These are phyloP conservation scores for Alternaria atra DNA, from an alignment of 2,329 filamentous ascomycete genomes.

Conservation along the genomic window DNA sequence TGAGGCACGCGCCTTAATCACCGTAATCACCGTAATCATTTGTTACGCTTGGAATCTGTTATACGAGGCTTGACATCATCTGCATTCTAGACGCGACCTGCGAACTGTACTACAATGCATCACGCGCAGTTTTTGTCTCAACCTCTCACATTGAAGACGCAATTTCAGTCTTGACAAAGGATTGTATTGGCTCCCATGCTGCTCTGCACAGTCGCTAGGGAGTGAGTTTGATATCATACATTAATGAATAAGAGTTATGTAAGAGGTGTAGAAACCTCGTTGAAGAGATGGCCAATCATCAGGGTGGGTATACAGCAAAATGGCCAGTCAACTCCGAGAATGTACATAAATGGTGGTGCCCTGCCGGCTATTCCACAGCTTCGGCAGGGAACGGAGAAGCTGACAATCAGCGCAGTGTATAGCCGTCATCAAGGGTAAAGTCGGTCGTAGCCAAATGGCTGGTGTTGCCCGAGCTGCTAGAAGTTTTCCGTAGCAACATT, in stretches of 20 bases:
- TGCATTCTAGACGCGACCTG: not conserved
- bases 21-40: not conserved
- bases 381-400: slow-evolving; percentile 24
- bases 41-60: not conserved
- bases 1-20: slow-evolving; percentile 18
- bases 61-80: slow-evolving; percentile 2
- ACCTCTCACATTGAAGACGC: not conserved
- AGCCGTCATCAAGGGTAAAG: slow-evolving; percentile 46
- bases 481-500: slow-evolving; percentile 20
- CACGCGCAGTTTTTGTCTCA: not conserved
- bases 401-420: slow-evolving; percentile 38
- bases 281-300: slow-evolving; percentile 37
- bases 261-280: slow-evolving; percentile 49
- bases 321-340: slow-evolving; percentile 46
- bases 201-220: slow-evolving; percentile 40
- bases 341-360: slow-evolving; percentile 44
- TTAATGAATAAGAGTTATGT: slow-evolving; percentile 55
- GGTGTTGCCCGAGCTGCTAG: slow-evolving; percentile 24
- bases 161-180: slow-evolving; percentile 26
- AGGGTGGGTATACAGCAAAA: slow-evolving; percentile 29
- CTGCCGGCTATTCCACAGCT: slow-evolving; percentile 24
- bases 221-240: slow-evolving; percentile 50
- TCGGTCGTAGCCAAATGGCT: slow-evolving; percentile 52
- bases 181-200: slow-evolving; percentile 50
- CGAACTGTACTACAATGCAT: not conserved